These are phyloP conservation scores for Sapria himalayana DNA, from an alignment of 345 rosid genomes.

Conservation along the genomic window DNA sequence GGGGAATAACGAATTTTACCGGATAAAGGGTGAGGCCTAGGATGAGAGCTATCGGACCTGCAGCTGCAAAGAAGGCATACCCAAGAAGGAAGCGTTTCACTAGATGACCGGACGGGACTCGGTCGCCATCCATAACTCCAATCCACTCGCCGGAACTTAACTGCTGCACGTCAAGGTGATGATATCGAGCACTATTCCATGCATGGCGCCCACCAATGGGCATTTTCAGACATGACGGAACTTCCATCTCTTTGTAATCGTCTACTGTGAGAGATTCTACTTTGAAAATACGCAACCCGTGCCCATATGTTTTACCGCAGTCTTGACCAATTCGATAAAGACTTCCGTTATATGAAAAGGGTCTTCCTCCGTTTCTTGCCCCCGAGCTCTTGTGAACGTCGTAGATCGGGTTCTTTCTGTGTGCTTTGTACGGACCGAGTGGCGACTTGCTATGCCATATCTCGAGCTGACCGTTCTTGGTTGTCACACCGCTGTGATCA, in stretches of 20 bases:
- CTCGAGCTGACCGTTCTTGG: conserved; percentile 64
- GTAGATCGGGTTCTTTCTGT: conserved; percentile 72
- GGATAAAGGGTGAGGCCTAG: conserved; percentile 50
- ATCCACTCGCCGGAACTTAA: conserved; percentile 65
- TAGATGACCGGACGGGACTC: conserved; percentile 55
- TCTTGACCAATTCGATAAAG: conserved; percentile 96
- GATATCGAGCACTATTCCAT: conserved; percentile 77
- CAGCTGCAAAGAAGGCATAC: conserved; percentile 43
- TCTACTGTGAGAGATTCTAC: conserved; percentile 40
- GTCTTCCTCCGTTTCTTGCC: conserved; percentile 89
- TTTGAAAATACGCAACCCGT: conserved; percentile 37
- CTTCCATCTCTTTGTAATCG: conserved; percentile 62
- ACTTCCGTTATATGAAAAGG: conserved; percentile 38
- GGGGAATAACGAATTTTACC: conserved; percentile 65
- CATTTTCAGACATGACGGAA: conserved; percentile 28
- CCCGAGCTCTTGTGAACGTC: conserved; percentile 36
- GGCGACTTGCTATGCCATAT: conserved; percentile 80
- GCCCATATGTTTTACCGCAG: conserved; percentile 70
- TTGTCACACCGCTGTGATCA: conserved; percentile 52
- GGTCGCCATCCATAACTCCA: conserved; percentile 76
- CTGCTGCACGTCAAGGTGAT: conserved; percentile 68
- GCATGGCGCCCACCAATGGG: conserved; percentile 41
- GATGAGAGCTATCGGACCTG: conserved; percentile 22
- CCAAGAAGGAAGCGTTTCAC: conserved; percentile 41
- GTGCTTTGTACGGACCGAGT: conserved; percentile 86